phyloP scores from a whole-genome alignment of 2,329 filamentous ascomycete genomes.

The Fusarium pseudonygamai region DNA sequence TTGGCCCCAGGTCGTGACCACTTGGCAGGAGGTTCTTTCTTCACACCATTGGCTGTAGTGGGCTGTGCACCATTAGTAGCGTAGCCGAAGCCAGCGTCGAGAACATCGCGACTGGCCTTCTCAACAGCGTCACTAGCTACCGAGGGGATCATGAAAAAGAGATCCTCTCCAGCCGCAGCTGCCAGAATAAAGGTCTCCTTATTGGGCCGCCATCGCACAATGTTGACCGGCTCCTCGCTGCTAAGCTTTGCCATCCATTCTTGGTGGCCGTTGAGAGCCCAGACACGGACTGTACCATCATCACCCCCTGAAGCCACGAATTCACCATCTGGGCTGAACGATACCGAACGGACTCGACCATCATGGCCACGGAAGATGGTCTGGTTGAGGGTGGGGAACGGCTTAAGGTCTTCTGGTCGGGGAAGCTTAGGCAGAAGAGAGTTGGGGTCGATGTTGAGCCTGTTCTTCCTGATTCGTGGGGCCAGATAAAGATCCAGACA shows the following conservation, averaged over 20 bases:
- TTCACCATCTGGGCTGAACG: slow-evolving; percentile 84
- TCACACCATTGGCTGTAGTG: slow-evolving; percentile 62
- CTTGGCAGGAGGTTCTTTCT: slow-evolving; percentile 79
- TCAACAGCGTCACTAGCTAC: slow-evolving; percentile 78
- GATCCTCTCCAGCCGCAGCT: slow-evolving; percentile 82
- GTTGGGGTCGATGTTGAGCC: slow-evolving; percentile 95
- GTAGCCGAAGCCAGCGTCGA: slow-evolving; percentile 94
- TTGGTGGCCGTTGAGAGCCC: slow-evolving; percentile 90
- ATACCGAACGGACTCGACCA: slow-evolving; percentile 84
- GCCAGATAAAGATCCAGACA: slow-evolving; percentile 96
- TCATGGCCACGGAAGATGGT: slow-evolving; percentile 89
- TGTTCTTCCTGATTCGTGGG: slow-evolving; percentile 89
- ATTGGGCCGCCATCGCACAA: slow-evolving; percentile 88
- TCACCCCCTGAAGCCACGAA: slow-evolving; percentile 94
- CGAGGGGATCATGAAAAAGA: slow-evolving; percentile 85
- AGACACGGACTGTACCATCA: slow-evolving; percentile 90
- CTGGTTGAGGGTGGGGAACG: slow-evolving; percentile 91
- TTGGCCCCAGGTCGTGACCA: slow-evolving; percentile 83
- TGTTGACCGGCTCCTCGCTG: slow-evolving; percentile 81
- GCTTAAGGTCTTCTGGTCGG: slow-evolving; percentile 89
- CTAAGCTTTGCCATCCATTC: slow-evolving; percentile 85
- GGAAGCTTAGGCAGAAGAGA: slow-evolving; percentile 93
- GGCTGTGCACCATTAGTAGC: slow-evolving; percentile 73
- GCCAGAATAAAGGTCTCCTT: slow-evolving; percentile 84
- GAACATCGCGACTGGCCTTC: slow-evolving; percentile 75